Conservation (phyloP, 441 rosid genomes). For the Populus trichocarpa region DNA sequence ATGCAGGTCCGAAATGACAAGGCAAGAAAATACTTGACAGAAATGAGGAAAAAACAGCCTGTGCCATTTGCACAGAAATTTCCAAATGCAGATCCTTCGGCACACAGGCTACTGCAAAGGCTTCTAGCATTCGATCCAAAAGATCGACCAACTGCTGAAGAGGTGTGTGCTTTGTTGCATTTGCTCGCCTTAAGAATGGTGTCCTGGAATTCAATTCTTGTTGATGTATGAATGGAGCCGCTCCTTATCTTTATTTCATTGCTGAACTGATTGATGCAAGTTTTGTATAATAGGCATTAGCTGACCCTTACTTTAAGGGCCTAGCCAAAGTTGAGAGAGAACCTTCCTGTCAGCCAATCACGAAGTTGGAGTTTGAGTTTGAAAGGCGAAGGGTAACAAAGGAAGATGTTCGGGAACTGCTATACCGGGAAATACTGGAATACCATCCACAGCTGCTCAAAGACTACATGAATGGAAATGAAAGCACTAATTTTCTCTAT, state of each 20-base stretch:
- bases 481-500: too few species aligned
- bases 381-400: too few species aligned
- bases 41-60: conserved; percentile 79
- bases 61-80: conserved; percentile 74
- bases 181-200: background rate
- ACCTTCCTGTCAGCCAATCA: too few species aligned
- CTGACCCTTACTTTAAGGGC: conserved; percentile 94
- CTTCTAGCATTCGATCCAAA: conserved; percentile 95
- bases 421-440: too few species aligned
- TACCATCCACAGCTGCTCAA: too few species aligned
- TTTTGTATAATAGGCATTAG: conserved; percentile 57
- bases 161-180: conserved; percentile 44
- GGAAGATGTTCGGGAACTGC: too few species aligned
- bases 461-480: too few species aligned
- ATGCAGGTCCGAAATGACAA: conserved; percentile 93
- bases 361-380: too few species aligned
- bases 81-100: conserved; percentile 81
- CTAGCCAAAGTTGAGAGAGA: conserved; percentile 15
- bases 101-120: conserved; percentile 67
- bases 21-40: conserved; percentile 80
- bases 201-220: background rate
- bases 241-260: background rate
- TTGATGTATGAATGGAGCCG: background rate
- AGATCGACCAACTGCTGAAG: conserved; percentile 76
- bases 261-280: background rate